Evolutionary conservation across 352 stramenopile genomes (phyloP).

Genomic region (Phytophthora melonis): DNA sequence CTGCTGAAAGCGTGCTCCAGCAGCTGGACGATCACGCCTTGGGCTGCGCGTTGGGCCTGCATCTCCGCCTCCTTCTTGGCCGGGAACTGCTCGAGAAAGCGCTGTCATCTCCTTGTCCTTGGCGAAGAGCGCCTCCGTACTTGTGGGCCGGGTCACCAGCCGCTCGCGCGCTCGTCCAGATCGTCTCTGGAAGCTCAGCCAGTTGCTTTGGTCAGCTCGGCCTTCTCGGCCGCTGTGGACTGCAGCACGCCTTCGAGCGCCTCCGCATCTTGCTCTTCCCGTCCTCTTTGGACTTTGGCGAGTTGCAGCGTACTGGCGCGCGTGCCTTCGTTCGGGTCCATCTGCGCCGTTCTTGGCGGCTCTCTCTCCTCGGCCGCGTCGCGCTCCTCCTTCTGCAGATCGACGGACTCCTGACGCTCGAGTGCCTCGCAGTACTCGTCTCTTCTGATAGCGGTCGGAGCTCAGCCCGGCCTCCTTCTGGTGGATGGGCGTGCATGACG

Average conservation of each 20-base stretch:
- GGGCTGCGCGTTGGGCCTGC: constrained; percentile 56
- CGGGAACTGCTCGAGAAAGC: constrained; percentile 90
- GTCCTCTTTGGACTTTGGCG: constrained; percentile 89
- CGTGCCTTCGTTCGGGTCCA: constrained; percentile 91
- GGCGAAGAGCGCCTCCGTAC: constrained; percentile 90
- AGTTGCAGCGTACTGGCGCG: constrained; percentile 81
- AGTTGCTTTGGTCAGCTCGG: constrained; percentile 65
- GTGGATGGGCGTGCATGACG: constrained; percentile 77
- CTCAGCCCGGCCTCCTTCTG: constrained; percentile 80
- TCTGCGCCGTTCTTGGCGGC: constrained; percentile 88
- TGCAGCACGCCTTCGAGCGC: constrained; percentile 71
- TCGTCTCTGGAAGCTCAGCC: constrained; percentile 66
- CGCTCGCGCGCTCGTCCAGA: constrained; percentile 70
- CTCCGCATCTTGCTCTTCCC: constrained; percentile 88
- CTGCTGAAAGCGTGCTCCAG: constrained; percentile 92
- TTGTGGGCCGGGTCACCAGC: constrained; percentile 83
- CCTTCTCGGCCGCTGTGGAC: constrained; percentile 59
- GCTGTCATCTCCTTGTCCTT: constrained; percentile 93
- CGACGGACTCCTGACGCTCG: constrained; percentile 67
- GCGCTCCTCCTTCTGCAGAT: constrained; percentile 82
- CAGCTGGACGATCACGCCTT: constrained; percentile 89
- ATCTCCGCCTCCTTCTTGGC: constrained; percentile 74
- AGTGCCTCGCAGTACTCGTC: constrained; percentile 85
- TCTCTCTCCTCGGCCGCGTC: constrained; percentile 79
- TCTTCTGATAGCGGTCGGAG: constrained; percentile 69